Percentiles rank a stretch among this genome's conserved stretches.
phyloP scores from a whole-genome alignment of 2,329 filamentous ascomycete species.

The Ophioceras dolichostomum region DNA sequence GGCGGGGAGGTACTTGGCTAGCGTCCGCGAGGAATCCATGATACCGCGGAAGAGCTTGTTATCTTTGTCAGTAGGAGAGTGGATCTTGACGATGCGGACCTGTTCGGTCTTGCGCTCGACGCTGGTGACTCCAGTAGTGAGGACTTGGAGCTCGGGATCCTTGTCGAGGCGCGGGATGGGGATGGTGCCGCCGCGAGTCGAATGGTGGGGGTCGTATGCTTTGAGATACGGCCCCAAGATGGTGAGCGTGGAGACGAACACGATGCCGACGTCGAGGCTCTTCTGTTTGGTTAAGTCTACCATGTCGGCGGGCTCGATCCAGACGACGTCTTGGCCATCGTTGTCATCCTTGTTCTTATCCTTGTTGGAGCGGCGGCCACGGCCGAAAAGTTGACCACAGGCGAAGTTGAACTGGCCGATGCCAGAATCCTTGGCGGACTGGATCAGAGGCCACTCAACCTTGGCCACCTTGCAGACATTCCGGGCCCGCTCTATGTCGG shows the following conservation, averaged over 20 bases:
- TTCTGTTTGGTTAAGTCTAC: conserved; percentile 29
- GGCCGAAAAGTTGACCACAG: conserved; percentile 52
- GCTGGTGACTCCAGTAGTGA: neutral
- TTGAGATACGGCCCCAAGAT: neutral
- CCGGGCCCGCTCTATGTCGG: conserved; percentile 54
- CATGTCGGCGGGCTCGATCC: conserved; percentile 12
- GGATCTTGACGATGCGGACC: neutral
- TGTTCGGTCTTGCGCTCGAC: neutral
- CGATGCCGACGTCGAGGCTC: conserved; percentile 17
- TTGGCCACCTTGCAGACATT: conserved; percentile 54
- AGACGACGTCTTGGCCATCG: conserved; percentile 12
- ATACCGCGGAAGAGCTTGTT: neutral
- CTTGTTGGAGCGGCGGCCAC: too few relatives aligned
- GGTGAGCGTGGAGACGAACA: neutral
- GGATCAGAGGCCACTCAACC: conserved; percentile 51
- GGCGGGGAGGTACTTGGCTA: conserved; percentile 22
- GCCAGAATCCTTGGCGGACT: conserved; percentile 36
- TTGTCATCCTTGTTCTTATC: too few relatives aligned
- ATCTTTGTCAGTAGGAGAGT: neutral
- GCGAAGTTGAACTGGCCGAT: conserved; percentile 77
- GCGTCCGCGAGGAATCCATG: conserved; percentile 14
- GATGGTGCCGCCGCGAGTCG: neutral
- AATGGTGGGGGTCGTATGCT: too few relatives aligned
- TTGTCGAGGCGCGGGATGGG: neutral
- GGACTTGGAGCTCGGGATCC: neutral